phyloP scores from a whole-genome alignment of 2,329 filamentous ascomycete species.

The Orbilia oligospora region DNA sequence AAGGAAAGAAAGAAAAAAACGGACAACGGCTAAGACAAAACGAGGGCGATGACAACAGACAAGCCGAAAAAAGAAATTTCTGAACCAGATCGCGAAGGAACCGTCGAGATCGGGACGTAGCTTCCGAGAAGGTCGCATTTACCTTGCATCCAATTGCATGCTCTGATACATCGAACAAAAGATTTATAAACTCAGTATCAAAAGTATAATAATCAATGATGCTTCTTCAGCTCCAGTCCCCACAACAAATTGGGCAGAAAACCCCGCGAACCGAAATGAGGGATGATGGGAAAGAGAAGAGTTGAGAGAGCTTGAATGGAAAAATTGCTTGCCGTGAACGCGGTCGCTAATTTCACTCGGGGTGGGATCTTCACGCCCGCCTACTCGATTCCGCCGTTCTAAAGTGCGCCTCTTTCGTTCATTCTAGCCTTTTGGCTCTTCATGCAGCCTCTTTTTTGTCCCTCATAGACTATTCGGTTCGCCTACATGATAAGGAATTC shows the following conservation, averaged over 20 bases:
- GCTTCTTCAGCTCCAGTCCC: neutral
- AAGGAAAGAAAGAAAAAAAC: neutral
- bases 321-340: slow-evolving; percentile 5
- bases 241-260: neutral
- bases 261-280: slow-evolving; percentile 19
- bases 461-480: neutral
- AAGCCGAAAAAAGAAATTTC: slow-evolving; percentile 33
- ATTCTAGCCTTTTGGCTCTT: slow-evolving; percentile 8
- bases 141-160: slow-evolving; percentile 13
- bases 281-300: neutral
- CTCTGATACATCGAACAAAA: neutral
- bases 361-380: slow-evolving; percentile 44
- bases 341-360: slow-evolving; percentile 52
- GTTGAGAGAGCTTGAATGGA: neutral
- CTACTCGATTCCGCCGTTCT: slow-evolving; percentile 31
- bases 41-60: slow-evolving; percentile 48
- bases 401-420: slow-evolving; percentile 22
- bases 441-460: neutral
- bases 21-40: slow-evolving; percentile 22
- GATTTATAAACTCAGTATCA: no score
- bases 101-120: slow-evolving; percentile 42
- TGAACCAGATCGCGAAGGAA: slow-evolving; percentile 30
- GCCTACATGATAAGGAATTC: neutral
- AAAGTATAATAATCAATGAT: neutral
- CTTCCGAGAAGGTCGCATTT: slow-evolving; percentile 18